Evolutionary conservation across 257 asterid species (phyloP).

Genomic region (Solanum megistacrolobum): DNA sequence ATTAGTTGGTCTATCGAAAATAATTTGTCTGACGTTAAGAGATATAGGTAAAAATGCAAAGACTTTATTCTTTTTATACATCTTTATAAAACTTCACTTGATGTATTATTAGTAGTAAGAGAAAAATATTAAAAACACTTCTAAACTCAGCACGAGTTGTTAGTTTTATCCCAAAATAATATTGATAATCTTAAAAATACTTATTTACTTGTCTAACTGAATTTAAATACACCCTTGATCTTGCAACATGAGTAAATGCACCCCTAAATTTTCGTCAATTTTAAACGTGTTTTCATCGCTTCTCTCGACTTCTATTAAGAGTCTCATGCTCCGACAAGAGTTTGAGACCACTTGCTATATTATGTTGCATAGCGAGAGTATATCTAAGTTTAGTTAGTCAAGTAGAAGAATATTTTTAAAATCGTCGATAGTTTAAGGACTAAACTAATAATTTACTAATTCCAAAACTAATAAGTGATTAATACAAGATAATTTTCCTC

Average conservation of each 20-base stretch:
- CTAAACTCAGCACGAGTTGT: rapidly evolving
- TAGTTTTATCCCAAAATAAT: no score
- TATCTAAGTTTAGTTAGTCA: no score
- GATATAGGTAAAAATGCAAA: neutral
- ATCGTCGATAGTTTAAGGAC: rapidly evolving
- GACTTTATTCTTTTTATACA: no score
- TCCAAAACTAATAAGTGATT: no score
- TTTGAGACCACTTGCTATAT: neutral
- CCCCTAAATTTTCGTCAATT: neutral
- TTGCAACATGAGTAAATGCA: neutral
- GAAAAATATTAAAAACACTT: no score
- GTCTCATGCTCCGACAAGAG: neutral
- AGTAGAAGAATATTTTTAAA: no score
- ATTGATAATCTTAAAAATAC: rapidly evolving
- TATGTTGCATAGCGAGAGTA: neutral
- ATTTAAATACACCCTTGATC: no score
- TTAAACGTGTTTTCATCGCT: no score
- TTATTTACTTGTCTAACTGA: neutral
- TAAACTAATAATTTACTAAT: no score
- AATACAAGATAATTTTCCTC: neutral
- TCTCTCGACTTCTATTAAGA: neutral
- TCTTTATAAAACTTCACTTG: neutral
- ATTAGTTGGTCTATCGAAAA: neutral
- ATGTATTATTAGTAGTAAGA: neutral
- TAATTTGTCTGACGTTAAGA: rapidly evolving